Conservation (phyloP, 306 rosid species). For the Inga laurina region DNA sequence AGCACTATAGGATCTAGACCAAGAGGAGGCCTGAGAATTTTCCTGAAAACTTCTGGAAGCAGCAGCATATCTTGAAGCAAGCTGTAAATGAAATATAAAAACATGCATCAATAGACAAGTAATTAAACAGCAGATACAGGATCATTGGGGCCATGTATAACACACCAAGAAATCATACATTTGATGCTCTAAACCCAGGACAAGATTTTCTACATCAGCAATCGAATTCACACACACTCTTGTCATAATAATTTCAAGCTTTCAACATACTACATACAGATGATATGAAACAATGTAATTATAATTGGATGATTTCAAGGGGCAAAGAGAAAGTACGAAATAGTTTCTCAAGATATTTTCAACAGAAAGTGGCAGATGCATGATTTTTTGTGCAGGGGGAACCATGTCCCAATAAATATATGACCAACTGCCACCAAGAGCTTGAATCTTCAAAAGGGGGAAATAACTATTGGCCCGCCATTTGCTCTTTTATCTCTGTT, state of each 20-base stretch:
- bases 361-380: neutral
- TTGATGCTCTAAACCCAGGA: constrained; percentile 18
- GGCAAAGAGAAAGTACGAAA: neutral
- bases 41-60: constrained; percentile 48
- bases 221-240: neutral
- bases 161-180: neutral
- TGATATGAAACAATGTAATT: neutral
- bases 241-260: neutral
- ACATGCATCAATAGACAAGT: constrained; percentile 14
- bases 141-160: constrained; percentile 6
- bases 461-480: neutral
- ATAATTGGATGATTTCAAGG: neutral
- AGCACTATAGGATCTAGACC: constrained; percentile 52
- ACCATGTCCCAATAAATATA: neutral
- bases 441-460: neutral
- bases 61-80: constrained; percentile 51
- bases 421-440: neutral
- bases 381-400: neutral
- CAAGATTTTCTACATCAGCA: neutral
- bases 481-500: neutral
- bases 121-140: neutral
- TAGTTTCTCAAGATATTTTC: neutral
- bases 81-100: constrained; percentile 44
- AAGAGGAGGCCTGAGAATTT: constrained; percentile 44
- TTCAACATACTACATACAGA: constrained; percentile 2